Evolutionary conservation across 106 monocot genomes (phyloP).

Genomic region (Acanthochlamys bracteata): DNA sequence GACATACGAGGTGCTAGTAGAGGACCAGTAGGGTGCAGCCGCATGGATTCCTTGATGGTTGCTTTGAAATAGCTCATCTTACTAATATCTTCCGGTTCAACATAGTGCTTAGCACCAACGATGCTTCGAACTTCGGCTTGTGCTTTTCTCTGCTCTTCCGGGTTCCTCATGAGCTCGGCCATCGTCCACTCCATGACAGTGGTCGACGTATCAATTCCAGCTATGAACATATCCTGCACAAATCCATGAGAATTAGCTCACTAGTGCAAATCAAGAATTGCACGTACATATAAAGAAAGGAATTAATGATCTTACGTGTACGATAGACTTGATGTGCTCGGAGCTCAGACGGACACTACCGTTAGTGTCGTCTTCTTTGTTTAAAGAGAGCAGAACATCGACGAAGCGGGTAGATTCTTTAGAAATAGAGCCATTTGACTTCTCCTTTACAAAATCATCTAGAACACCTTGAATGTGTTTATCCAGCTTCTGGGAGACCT

Average conservation of each 20-base stretch:
- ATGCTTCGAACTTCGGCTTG: neutral
- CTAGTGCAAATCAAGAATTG: neutral
- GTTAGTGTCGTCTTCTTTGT: neutral
- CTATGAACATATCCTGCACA: conserved; percentile 5
- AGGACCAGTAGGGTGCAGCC: conserved; percentile 8
- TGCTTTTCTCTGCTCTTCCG: neutral
- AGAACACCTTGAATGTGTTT: no score
- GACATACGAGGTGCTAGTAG: conserved; percentile 5
- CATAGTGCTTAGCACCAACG: neutral
- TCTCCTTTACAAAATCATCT: conserved; percentile 6
- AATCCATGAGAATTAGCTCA: neutral
- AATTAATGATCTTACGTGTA: neutral
- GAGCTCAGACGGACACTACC: neutral
- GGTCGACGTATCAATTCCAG: conserved; percentile 2
- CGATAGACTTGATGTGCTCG: conserved; percentile 20
- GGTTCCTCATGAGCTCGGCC: conserved; percentile 3
- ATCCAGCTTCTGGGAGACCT: conserved; percentile 7
- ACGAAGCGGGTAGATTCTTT: conserved; percentile 1
- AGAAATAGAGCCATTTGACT: conserved; percentile 8
- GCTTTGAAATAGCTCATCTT: conserved; percentile 1
- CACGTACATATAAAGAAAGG: neutral
- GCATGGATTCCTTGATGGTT: neutral
- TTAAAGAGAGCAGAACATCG: conserved; percentile 14
- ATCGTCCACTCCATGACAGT: neutral
- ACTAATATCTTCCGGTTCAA: neutral